Evolutionary conservation across 176 grass and related monocot species (phyloP).

Genomic region (Cenchrus purpureus): DNA sequence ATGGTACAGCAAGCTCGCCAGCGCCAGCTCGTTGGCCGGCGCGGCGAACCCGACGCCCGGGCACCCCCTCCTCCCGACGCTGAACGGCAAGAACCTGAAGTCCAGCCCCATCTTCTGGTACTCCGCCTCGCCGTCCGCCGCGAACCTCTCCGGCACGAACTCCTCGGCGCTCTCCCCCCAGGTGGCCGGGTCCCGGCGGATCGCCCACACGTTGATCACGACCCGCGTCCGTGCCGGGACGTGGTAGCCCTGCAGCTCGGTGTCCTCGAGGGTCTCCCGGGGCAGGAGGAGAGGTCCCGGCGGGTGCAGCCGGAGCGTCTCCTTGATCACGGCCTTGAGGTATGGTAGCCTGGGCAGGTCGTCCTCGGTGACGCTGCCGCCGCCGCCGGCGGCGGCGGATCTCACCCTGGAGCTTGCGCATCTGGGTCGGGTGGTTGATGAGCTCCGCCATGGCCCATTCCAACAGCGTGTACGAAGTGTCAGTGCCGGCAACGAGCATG

Average conservation of each 20-base stretch:
- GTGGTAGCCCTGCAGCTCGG: constrained; percentile 26
- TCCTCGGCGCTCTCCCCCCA: constrained; percentile 55
- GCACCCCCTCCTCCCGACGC: constrained; percentile 61
- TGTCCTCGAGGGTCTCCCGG: constrained; percentile 50
- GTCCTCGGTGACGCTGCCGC: constrained; percentile 47
- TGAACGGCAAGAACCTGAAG: constrained; percentile 57
- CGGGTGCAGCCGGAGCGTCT: not conserved
- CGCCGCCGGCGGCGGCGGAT: constrained; percentile 31
- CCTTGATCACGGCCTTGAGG: constrained; percentile 50
- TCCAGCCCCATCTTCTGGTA: constrained; percentile 17
- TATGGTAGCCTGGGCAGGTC: constrained; percentile 2
- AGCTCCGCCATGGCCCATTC: constrained; percentile 55
- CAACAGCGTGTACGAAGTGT: constrained; percentile 19
- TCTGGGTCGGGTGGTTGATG: constrained; percentile 45
- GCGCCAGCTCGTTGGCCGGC: constrained; percentile 33
- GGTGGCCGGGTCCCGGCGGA: constrained; percentile 32
- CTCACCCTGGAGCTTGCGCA: constrained; percentile 50
- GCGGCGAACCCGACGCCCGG: constrained; percentile 45
- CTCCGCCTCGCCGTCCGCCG: not conserved
- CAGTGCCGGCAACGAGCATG: constrained; percentile 30
- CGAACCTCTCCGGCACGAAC: constrained; percentile 52
- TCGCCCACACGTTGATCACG: constrained; percentile 54
- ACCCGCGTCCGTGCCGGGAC: constrained; percentile 41
- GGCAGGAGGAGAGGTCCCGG: constrained; percentile 45
- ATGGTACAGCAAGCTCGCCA: constrained; percentile 38